Conservation (phyloP, 371 early-diverging fungal genomes). For the Mucor racemosus region DNA sequence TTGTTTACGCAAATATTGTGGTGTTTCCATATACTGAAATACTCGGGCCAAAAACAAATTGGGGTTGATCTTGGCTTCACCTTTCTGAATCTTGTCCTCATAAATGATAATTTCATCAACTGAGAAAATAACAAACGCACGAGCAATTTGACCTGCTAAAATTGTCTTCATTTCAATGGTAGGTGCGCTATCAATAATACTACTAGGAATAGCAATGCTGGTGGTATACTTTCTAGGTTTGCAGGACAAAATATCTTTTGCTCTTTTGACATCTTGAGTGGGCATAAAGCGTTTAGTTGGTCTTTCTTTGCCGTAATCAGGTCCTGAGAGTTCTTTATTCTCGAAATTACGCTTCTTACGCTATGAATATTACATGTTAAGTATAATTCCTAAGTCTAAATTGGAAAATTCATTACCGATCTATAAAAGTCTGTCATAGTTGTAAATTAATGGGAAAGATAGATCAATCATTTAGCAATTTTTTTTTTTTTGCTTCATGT, state of each 20-base stretch:
- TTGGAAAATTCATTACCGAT: slow-evolving; percentile 15
- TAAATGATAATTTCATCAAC: slow-evolving; percentile 79
- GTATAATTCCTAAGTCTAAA: too few relatives aligned
- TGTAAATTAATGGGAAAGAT: background rate
- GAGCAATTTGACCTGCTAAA: slow-evolving; percentile 76
- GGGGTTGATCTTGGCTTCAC: slow-evolving; percentile 53
- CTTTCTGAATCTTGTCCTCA: slow-evolving; percentile 49
- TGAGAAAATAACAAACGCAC: slow-evolving; percentile 64
- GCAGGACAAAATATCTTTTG: slow-evolving; percentile 24
- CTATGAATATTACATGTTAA: slow-evolving; percentile 3
- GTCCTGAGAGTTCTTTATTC: slow-evolving; percentile 57
- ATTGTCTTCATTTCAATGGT: slow-evolving; percentile 75
- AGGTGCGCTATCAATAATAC: slow-evolving; percentile 72
- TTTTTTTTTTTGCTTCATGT: slow-evolving; percentile 3
- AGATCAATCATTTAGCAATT: background rate
- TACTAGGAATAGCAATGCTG: slow-evolving; percentile 73
- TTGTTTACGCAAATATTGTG: slow-evolving; percentile 70
- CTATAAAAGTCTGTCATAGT: slow-evolving; percentile 27
- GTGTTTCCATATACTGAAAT: slow-evolving; percentile 73
- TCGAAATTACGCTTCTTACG: slow-evolving; percentile 45
- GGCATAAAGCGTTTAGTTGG: slow-evolving; percentile 28
- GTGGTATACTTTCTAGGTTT: slow-evolving; percentile 63
- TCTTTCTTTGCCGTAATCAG: slow-evolving; percentile 49
- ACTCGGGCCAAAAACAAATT: slow-evolving; percentile 67
- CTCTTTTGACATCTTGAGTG: slow-evolving; percentile 25